A percentile compares a stretch with the other conserved stretches of the same genome.
phyloP scores from a whole-genome alignment of 2,329 filamentous ascomycete species.

The Talaromyces sp. region DNA sequence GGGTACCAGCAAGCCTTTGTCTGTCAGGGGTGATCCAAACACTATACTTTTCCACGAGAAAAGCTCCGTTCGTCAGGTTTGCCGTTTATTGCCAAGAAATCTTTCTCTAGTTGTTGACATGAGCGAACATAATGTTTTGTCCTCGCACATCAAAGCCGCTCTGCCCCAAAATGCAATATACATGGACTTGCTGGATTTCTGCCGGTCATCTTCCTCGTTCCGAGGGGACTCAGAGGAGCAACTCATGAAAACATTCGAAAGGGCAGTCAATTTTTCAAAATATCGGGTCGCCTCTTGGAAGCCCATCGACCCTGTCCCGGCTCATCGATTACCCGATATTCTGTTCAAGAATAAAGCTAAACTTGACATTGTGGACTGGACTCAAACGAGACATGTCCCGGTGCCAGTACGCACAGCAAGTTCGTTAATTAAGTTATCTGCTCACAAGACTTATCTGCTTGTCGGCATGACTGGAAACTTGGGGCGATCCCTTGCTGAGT shows the following conservation, averaged over 20 bases:
- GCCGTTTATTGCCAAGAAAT: background rate
- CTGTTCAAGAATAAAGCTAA: conserved; percentile 34
- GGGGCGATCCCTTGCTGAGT: conserved; percentile 25
- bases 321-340: background rate
- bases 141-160: background rate
- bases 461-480: conserved; percentile 25
- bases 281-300: background rate
- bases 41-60: background rate
- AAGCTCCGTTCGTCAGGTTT: background rate
- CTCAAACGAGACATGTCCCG: conserved; percentile 1
- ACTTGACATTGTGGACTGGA: conserved; percentile 14
- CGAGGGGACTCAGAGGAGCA: background rate
- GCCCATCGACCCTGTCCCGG: background rate
- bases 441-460: conserved; percentile 25
- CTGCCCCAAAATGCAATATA: background rate
- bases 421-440: conserved; percentile 5
- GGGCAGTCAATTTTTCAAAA: background rate
- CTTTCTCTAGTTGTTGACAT: background rate
- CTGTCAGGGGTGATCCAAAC: background rate
- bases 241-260: background rate
- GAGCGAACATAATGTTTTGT: background rate
- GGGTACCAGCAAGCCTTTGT: background rate
- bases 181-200: background rate
- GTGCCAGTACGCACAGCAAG: conserved; percentile 5
- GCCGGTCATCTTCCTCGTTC: background rate